Evolutionary conservation across 768 basidiomycete species (phyloP).

Genomic region (Suillus subluteus): DNA sequence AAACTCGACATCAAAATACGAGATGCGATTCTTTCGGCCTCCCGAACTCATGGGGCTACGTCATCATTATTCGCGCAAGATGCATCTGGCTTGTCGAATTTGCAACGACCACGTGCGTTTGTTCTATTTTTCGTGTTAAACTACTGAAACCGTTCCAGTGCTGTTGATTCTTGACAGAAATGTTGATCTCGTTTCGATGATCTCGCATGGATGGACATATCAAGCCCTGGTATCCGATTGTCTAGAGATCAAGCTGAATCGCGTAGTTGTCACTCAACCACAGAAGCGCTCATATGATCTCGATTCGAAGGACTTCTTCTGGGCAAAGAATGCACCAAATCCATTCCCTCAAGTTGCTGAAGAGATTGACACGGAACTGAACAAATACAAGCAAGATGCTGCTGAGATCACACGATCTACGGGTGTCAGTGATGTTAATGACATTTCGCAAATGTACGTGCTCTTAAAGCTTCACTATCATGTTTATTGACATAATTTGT

Average conservation of each 20-base stretch:
- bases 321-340: slow-evolving; percentile 93
- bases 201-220: slow-evolving; percentile 99
- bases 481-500: slow-evolving; percentile 15
- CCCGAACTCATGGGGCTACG: slow-evolving; percentile 57
- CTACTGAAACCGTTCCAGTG: slow-evolving; percentile 51
- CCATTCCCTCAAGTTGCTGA: slow-evolving; percentile 99
- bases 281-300: slow-evolving; percentile 90
- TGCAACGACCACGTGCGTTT: slow-evolving; percentile 82
- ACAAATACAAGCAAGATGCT: slow-evolving; percentile 93
- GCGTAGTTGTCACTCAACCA: slow-evolving; percentile 80
- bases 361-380: slow-evolving; percentile 91
- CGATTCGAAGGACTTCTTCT: slow-evolving; percentile 98
- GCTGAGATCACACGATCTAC: slow-evolving; percentile 96
- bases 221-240: slow-evolving; percentile 98
- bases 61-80: slow-evolving; percentile 79
- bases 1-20: slow-evolving; percentile 92
- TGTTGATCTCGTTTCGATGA: slow-evolving; percentile 89
- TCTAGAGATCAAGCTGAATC: slow-evolving; percentile 94
- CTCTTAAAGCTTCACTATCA: slow-evolving; percentile 5
- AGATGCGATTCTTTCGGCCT: slow-evolving; percentile 76
- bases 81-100: slow-evolving; percentile 77
- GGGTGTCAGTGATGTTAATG: slow-evolving; percentile 93
- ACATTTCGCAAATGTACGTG: slow-evolving; percentile 89
- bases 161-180: slow-evolving; percentile 94
- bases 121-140: background rate